Evolutionary conservation across 1,284 basidiomycete genomes (phyloP), one percentile per base, ranked within the genome.

Genomic region (Ustilago shanxiensis): DNA sequence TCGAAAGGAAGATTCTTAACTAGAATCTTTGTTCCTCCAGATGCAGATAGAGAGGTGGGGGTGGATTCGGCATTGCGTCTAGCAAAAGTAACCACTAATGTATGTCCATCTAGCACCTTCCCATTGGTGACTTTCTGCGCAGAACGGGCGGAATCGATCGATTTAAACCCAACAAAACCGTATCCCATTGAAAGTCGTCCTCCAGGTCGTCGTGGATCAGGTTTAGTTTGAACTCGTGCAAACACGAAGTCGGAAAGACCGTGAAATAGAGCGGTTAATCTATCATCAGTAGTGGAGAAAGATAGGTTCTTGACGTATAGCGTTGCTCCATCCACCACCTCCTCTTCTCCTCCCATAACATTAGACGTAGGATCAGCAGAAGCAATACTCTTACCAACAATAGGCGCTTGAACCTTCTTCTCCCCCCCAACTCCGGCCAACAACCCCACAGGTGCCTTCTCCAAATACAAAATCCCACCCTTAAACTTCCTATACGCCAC

Each of bases 1-100:
- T 99, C 96, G 88, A 99, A 99, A 22, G 96, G 95, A 71, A 98
- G 89, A 84, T 99, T 99, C 90, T 98, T 99, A 81, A 98, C 93
- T 53, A 98, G 90, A 88, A 98, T 73, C 72, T 84, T 86, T 24
- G 83, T 79, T 1, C 52, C 26, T 1, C 60, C 66, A 10, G 93
- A 93, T 1, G 66, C 52, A 6, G 47, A 49, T 4, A 53, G 56
- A 70, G 84, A 84, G 11, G 84, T 74, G 13, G 86, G 44, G 14
- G 77, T 60, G n/a, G 83, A 85, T n/a, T 93, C 93, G 16, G 88
- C 88, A 0, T 95, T 95, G 6, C 95, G 90, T 26, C 93, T 93
- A 1, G 96, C 94, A 75, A 97, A 96, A 83, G 91, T 92, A 70
- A 95, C 92, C 66, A 91, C 90, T 45, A 98, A 87, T 24, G 90